Evolutionary conservation across 164 flowering plant genomes (phyloP).

Genomic region (Vitis rotundifolia): DNA sequence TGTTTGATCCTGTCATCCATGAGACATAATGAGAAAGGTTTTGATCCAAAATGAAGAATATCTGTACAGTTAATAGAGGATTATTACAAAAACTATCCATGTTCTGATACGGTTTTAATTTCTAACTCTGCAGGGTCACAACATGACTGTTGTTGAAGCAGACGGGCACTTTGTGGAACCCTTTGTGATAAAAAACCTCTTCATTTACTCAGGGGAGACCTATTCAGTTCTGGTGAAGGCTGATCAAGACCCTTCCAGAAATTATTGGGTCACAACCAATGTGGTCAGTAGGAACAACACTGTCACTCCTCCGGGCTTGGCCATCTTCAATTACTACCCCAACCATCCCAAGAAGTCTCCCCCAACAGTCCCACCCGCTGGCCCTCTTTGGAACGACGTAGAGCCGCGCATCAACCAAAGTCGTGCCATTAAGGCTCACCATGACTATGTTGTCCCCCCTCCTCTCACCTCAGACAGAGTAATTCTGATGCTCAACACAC

Average conservation of each 20-base stretch:
- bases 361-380: conserved; percentile 43
- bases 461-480: conserved; percentile 54
- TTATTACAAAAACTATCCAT: no score
- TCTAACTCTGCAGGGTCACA: conserved; percentile 54
- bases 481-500: conserved; percentile 75
- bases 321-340: conserved; percentile 74
- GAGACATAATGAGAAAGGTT: no score
- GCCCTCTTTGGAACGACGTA: conserved; percentile 61
- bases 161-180: conserved; percentile 91
- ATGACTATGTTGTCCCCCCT: conserved; percentile 42
- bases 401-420: conserved; percentile 43
- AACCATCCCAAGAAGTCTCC: conserved; percentile 64
- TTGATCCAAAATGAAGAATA: no score
- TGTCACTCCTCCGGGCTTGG: conserved; percentile 55
- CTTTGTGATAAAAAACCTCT: conserved; percentile 54
- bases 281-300: conserved; percentile 45
- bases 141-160: conserved; percentile 88
- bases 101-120: no score
- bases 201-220: conserved; percentile 84
- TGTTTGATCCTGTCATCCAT: no score
- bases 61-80: no score
- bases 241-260: conserved; percentile 65
- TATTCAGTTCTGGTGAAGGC: conserved; percentile 74
- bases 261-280: conserved; percentile 62
- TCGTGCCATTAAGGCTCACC: conserved; percentile 47